Conservation (phyloP, 768 basidiomycete genomes). For the Coprinopsis sp. region DNA sequence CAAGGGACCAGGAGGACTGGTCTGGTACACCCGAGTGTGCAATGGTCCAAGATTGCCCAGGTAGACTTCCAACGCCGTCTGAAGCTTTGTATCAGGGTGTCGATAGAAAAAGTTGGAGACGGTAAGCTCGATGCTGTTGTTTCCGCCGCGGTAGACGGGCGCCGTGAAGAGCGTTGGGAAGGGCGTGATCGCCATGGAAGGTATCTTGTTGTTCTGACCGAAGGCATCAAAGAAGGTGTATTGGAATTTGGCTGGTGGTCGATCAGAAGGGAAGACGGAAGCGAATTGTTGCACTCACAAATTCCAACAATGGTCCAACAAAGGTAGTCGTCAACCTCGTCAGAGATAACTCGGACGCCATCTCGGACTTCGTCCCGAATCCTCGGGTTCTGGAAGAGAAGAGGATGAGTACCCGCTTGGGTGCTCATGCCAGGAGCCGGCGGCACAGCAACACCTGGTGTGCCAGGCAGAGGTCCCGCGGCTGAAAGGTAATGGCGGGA, state of each 20-base stretch:
- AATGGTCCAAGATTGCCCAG: slow-evolving; percentile 88
- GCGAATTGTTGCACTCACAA: slow-evolving; percentile 48
- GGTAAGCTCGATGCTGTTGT: slow-evolving; percentile 76
- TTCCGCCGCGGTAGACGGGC: slow-evolving; percentile 65
- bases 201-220: slow-evolving; percentile 71
- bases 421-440: slow-evolving; percentile 73
- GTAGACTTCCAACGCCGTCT: slow-evolving; percentile 81
- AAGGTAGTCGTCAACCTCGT: slow-evolving; percentile 92
- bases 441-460: slow-evolving; percentile 61
- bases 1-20: slow-evolving; percentile 63
- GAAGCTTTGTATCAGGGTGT: slow-evolving; percentile 57
- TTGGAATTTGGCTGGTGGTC: slow-evolving; percentile 74
- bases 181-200: slow-evolving; percentile 79
- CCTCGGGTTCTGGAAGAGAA: slow-evolving; percentile 75
- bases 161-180: slow-evolving; percentile 84
- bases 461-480: slow-evolving; percentile 77
- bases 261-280: slow-evolving; percentile 14
- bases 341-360: slow-evolving; percentile 67
- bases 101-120: slow-evolving; percentile 88
- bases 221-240: slow-evolving; percentile 93
- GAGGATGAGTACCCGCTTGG: slow-evolving; percentile 75
- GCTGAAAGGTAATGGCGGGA: slow-evolving; percentile 86
- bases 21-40: slow-evolving; percentile 69
- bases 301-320: slow-evolving; percentile 97
- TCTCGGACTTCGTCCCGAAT: slow-evolving; percentile 81